Conservation (phyloP, 805 yeast genomes). For the Ogataea haglerorum region DNA sequence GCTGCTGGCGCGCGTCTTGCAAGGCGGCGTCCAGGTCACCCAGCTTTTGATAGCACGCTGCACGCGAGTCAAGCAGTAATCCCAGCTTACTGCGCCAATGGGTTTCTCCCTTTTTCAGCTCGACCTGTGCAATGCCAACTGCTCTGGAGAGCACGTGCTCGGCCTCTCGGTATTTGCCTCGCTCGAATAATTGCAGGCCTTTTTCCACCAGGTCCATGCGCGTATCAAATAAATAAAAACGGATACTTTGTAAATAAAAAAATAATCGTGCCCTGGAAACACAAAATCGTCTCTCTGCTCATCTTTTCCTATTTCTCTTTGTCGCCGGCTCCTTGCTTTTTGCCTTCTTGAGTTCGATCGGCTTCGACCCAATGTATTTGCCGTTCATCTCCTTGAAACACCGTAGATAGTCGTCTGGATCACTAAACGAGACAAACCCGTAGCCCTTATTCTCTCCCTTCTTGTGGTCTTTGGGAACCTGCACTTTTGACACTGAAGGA, state of each 20-base stretch:
- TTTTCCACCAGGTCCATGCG: conserved; percentile 14
- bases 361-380: conserved; percentile 70
- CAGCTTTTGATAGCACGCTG: conserved; percentile 47
- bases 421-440: conserved; percentile 69
- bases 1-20: conserved; percentile 36
- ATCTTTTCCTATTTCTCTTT: conserved; percentile 15
- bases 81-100: conserved; percentile 14
- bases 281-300: no score
- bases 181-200: conserved; percentile 20
- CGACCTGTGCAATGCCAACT: conserved; percentile 13
- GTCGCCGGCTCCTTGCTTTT: conserved; percentile 36
- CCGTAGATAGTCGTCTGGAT: conserved; percentile 60
- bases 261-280: no score
- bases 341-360: conserved; percentile 66
- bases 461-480: conserved; percentile 52
- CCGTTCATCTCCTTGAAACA: conserved; percentile 78
- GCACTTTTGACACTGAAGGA: conserved; percentile 52
- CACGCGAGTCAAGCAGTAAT: conserved; percentile 40
- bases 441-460: conserved; percentile 57
- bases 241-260: no score
- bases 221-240: no score
- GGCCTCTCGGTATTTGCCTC: conserved; percentile 21
- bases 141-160: conserved; percentile 21
- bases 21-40: conserved; percentile 33
- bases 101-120: not conserved